These are phyloP conservation scores for Moesziomyces parantarcticus DNA, from an alignment of 1,284 basidiomycete genomes.

Conservation along the genomic window DNA sequence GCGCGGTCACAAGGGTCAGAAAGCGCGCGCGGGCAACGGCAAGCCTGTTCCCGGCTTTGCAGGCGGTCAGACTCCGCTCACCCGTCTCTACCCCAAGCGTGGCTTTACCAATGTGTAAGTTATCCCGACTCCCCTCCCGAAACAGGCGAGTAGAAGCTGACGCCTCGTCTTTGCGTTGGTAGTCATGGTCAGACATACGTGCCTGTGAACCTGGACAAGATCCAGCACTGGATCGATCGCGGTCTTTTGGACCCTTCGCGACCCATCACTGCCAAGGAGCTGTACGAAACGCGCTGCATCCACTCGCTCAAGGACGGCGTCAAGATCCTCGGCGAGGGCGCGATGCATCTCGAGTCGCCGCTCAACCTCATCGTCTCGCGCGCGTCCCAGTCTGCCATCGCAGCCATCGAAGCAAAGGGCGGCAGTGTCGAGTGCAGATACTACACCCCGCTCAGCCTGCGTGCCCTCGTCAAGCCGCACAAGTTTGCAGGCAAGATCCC, in stretches of 20 bases:
- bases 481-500: conserved; percentile 59
- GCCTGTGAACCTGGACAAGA: conserved; percentile 84
- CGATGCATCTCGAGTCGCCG: conserved; percentile 76
- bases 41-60: conserved; percentile 83
- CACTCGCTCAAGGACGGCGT: conserved; percentile 89
- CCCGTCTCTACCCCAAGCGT: conserved; percentile 89
- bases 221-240: conserved; percentile 90
- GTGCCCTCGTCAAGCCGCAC: conserved; percentile 78
- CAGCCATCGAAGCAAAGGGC: conserved; percentile 82
- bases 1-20: conserved; percentile 95
- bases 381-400: conserved; percentile 86
- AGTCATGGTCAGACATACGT: conserved; percentile 74
- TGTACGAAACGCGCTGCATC: conserved; percentile 85
- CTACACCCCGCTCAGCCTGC: conserved; percentile 86
- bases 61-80: conserved; percentile 94
- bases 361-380: conserved; percentile 85
- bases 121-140: not conserved
- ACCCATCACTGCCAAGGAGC: conserved; percentile 87
- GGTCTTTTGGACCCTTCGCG: conserved; percentile 81
- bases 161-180: not conserved
- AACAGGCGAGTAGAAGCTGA: conserved; percentile 1
- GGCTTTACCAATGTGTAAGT: conserved; percentile 91
- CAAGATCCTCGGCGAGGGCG: conserved; percentile 87
- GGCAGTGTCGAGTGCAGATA: conserved; percentile 90
- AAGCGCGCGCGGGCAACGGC: conserved; percentile 89